Percentiles rank a stretch among this genome's conserved stretches.
These are phyloP conservation scores for Ophiostoma pallidulum DNA, from an alignment of 2,329 filamentous ascomycete species.

Conservation along the genomic window DNA sequence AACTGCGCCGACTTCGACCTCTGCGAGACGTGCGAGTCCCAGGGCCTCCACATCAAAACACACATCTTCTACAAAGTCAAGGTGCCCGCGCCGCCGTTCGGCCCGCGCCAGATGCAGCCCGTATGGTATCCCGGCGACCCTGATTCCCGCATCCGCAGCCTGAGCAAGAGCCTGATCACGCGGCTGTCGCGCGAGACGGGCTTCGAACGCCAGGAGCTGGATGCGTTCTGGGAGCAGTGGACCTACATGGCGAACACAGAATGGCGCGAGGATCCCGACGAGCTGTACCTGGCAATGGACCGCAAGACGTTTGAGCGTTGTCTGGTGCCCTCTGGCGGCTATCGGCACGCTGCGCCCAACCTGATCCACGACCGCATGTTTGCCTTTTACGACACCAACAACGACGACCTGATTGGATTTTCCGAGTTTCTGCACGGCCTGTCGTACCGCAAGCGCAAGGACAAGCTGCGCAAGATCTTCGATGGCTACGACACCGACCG, in stretches of 20 bases:
- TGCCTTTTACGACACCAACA: slow-evolving; percentile 87
- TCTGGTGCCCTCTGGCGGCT: slow-evolving; percentile 76
- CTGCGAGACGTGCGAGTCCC: slow-evolving; percentile 84
- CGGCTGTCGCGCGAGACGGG: slow-evolving; percentile 62
- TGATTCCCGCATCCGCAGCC: slow-evolving; percentile 53
- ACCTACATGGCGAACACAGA: slow-evolving; percentile 83
- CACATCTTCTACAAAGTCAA: slow-evolving; percentile 96
- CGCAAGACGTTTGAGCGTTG: slow-evolving; percentile 87
- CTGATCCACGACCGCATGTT: slow-evolving; percentile 96
- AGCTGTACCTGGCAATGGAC: slow-evolving; percentile 76
- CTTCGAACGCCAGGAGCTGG: slow-evolving; percentile 78
- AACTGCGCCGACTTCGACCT: slow-evolving; percentile 94
- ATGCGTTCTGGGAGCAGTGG: slow-evolving; percentile 95
- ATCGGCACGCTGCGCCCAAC: slow-evolving; percentile 68
- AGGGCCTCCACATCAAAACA: slow-evolving; percentile 70
- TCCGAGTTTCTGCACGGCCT: slow-evolving; percentile 82
- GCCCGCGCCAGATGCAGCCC: slow-evolving; percentile 68
- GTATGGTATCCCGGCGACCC: slow-evolving; percentile 87
- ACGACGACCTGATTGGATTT: slow-evolving; percentile 83
- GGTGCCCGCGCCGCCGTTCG: slow-evolving; percentile 77
- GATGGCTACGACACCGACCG: slow-evolving; percentile 84
- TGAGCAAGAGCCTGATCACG: slow-evolving; percentile 59
- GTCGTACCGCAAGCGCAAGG: slow-evolving; percentile 48
- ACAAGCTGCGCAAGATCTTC: slow-evolving; percentile 31
- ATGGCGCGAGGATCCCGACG: slow-evolving; percentile 71